Evolutionary conservation across 2,329 filamentous ascomycete genomes (phyloP), one percentile per base, ranked within the genome.

Genomic region (Chalara sp.): DNA sequence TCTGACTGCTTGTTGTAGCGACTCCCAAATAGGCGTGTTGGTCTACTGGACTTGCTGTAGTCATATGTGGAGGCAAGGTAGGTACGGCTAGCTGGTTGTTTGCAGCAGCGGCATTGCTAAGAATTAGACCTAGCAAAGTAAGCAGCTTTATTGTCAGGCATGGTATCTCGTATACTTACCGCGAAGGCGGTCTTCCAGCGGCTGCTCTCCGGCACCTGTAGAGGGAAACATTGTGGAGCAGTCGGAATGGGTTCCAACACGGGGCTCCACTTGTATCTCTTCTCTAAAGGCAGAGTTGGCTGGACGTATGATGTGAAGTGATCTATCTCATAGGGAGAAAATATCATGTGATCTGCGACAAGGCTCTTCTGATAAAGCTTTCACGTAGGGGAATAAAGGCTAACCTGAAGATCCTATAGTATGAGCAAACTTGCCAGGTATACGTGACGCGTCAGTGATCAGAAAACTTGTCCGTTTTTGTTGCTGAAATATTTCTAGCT

Each of bases 101-200:
- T 31, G 13, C 8, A 29, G n/a, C 43, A 29, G 43, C 32, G 8
- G 70, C 67, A 61, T 80, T 79, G 55, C 70, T 74, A 46, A 86
- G 69, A 32, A 83, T 83, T 65, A 87, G 75, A 53, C 70, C 72
- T 37, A n/a, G 8, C n/a, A 37, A 21, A 37, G n/a, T 37, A 8
- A 37, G 35, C 35, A 37, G 8, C n/a, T 21, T 21, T 21, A 21
- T 21, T 21, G 21, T 21, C 21, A 21, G 21, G 21, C 21, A 21
- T 21, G 3, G 21, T 21, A 21, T 21, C 21, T 21, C 21, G 21
- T 2, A n/a, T 37, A 37, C 35, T 37, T n/a, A 37, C 35, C 35
- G 44, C 80, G 76, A 39, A 86, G 67, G 48, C 75, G 78, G 46
- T 77, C 72, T 61, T 86, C 82, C 6, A 84, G 67, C 49, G 47